These are phyloP conservation scores for Hemileccinum rubropunctum DNA, from an alignment of 768 basidiomycete species.

Conservation along the genomic window DNA sequence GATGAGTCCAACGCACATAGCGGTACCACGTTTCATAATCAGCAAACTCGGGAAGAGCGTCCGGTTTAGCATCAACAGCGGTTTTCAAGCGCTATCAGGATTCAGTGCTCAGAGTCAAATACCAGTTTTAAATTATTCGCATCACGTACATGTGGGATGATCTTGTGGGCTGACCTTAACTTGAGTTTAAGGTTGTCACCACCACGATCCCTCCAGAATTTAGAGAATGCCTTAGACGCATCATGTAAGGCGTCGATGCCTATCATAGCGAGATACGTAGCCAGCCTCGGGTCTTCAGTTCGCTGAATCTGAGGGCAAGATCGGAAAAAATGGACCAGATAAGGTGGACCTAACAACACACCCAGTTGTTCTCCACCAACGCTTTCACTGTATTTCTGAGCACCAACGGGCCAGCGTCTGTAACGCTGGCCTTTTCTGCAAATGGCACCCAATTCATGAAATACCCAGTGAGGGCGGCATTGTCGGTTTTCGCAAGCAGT, in stretches of 20 bases:
- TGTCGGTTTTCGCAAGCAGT: conserved; percentile 30
- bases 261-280: conserved; percentile 6
- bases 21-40: conserved; percentile 36
- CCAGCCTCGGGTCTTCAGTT: neutral
- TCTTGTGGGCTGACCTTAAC: conserved; percentile 28
- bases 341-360: neutral
- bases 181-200: conserved; percentile 20
- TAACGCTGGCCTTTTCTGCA: neutral
- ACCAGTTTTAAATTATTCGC: neutral
- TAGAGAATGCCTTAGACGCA: conserved; percentile 35
- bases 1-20: conserved; percentile 19
- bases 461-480: conserved; percentile 39
- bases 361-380: conserved; percentile 18
- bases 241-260: conserved; percentile 33
- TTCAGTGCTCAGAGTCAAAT: neutral
- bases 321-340: neutral
- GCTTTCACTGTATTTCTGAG: conserved; percentile 1
- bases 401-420: conserved; percentile 1
- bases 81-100: conserved; percentile 32
- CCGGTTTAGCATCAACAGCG: conserved; percentile 22
- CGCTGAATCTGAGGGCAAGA: conserved; percentile 7
- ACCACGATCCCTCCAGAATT: conserved; percentile 32
- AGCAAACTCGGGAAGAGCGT: conserved; percentile 33
- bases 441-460: conserved; percentile 47
- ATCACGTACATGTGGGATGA: conserved; percentile 40